phyloP scores from a whole-genome alignment of 345 rosid genomes.

The Rhizophora apiculata region DNA sequence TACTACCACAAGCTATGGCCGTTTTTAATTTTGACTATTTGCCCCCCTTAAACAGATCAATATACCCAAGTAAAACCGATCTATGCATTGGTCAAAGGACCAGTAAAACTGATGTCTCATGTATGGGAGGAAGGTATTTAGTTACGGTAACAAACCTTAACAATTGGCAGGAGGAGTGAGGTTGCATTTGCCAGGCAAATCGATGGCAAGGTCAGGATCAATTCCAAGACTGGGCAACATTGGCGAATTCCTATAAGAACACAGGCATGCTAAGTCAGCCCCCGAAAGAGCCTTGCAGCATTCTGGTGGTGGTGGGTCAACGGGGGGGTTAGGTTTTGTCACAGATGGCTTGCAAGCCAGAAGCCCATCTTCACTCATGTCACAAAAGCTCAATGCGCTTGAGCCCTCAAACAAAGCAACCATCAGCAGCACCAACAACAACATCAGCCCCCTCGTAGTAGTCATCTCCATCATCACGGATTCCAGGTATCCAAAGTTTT shows the following conservation, averaged over 20 bases:
- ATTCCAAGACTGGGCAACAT: slow-evolving; percentile 57
- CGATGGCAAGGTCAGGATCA: slow-evolving; percentile 65
- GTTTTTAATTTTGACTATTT: too few relatives aligned
- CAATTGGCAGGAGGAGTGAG: slow-evolving; percentile 35
- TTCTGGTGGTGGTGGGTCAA: slow-evolving; percentile 38
- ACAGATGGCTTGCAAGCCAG: slow-evolving; percentile 60
- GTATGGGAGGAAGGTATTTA: too few relatives aligned
- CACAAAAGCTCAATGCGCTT: slow-evolving; percentile 43
- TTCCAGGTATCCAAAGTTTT: background rate
- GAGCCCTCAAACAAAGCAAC: slow-evolving; percentile 16
- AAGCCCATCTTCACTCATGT: slow-evolving; percentile 43
- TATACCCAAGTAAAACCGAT: too few relatives aligned
- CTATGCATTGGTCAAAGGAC: too few relatives aligned
- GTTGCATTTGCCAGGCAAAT: slow-evolving; percentile 48
- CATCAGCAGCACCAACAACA: slow-evolving; percentile 11
- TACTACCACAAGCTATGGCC: too few relatives aligned
- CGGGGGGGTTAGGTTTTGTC: slow-evolving; percentile 49
- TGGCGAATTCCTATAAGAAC: slow-evolving; percentile 53
- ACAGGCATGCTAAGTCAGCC: slow-evolving; percentile 56
- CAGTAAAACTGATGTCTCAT: too few relatives aligned
- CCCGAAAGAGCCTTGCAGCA: slow-evolving; percentile 59
- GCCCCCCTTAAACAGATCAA: too few relatives aligned
- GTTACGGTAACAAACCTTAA: background rate
- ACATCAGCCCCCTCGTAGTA: slow-evolving; percentile 1
- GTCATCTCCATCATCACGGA: background rate